phyloP scores from a whole-genome alignment of 225 moss, liverwort and hornwort genomes.

The Bryoerythrophyllum caledonicum region DNA sequence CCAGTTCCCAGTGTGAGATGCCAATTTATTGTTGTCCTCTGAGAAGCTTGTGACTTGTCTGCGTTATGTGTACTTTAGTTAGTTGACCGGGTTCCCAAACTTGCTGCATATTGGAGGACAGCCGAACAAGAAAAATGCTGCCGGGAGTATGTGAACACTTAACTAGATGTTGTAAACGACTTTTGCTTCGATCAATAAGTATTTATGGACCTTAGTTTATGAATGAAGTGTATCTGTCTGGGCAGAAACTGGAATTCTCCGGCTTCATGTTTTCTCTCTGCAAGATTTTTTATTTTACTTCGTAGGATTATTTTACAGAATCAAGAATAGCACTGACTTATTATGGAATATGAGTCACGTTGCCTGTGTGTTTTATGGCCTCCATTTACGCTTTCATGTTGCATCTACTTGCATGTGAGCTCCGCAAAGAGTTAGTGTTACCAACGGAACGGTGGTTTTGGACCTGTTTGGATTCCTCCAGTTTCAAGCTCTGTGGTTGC shows the following conservation, averaged over 20 bases:
- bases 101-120: slow-evolving; percentile 4
- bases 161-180: slow-evolving; percentile 4
- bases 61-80: slow-evolving; percentile 22
- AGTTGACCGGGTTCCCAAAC: slow-evolving; percentile 19
- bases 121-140: slow-evolving; percentile 1
- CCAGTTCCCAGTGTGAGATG: slow-evolving; percentile 52
- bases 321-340: neutral
- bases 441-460: neutral
- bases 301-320: neutral
- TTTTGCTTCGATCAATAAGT: slow-evolving; percentile 13
- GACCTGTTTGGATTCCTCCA: neutral
- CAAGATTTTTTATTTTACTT: neutral
- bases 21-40: slow-evolving; percentile 45
- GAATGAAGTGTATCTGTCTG: neutral
- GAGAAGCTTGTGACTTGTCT: slow-evolving; percentile 49
- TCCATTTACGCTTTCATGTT: neutral
- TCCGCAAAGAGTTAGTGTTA: neutral
- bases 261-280: neutral
- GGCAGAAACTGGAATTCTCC: neutral
- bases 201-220: slow-evolving; percentile 12
- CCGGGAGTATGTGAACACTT: slow-evolving; percentile 16
- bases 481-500: neutral
- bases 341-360: neutral
- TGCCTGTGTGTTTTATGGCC: neutral
- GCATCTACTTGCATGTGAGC: neutral